Base-by-base conservation (phyloP, 768 basidiomycete genomes). In the Leccinum incarnatum region DNA sequence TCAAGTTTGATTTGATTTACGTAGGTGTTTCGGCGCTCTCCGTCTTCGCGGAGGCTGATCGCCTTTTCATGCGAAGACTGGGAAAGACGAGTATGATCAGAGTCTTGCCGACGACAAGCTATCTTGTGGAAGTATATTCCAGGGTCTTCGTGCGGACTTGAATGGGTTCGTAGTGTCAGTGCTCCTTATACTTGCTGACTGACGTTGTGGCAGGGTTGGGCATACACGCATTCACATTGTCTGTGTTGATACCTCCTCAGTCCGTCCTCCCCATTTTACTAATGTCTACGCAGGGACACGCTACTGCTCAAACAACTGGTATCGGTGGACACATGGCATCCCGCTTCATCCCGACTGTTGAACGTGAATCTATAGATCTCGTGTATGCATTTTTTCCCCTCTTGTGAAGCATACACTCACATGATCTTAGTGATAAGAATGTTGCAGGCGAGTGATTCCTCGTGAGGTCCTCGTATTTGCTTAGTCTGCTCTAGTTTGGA, bases 1-100 rank as follows among this genome's bases (percentile, higher is more conserved):
- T 95, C 69, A 85, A 80, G 56, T 89, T 91, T 55, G 85, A 90
- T 63, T 78, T 99, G 12, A 93, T 99, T 42, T 98, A 92, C 76
- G 67, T 69, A 17, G 10, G 65, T 49, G 5, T 36, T 51, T 34
- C 5, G 2, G 23, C 50, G 23, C 21, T 2, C 9, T 64, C 5
- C 1, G 21, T 10, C 14, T 64, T 40, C 12, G n/a, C 4, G 23
- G 21, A 54, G 27, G 29, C 53, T 64, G 10, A 62, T 52, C 23
- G 19, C 42, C 19, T 10, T 49, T 37, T 49, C 54, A 51, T 57
- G 21, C 36, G 12, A 62, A 92, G 92, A 94, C 92, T 3, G 89
- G 86, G 4, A 89, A 90, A 66, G 86, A 86, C 42, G 89, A 91
- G 62, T 91, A 88, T 69, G 90, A 92, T 58, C 81, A 83, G 11